These are phyloP conservation scores for Blastobotrys peoriensis DNA, from an alignment of 805 yeast species.

Conservation along the genomic window DNA sequence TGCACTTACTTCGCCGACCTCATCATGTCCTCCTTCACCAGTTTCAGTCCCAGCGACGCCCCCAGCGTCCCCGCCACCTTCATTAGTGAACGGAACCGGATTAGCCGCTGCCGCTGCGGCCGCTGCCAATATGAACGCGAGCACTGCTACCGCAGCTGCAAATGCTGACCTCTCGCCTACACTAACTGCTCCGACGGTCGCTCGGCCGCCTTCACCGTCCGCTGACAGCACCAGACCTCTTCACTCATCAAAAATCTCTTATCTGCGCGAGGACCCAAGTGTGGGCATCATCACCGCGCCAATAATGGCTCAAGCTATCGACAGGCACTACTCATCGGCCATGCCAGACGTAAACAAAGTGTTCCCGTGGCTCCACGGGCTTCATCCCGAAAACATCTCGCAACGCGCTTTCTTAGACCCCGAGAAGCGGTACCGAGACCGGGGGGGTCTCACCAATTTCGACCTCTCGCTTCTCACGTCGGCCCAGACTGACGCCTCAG, in stretches of 20 bases:
- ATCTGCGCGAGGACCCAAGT: conserved; percentile 1
- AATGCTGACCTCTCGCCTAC: not conserved
- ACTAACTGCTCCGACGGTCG: not conserved
- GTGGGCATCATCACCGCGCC: conserved; percentile 13
- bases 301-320: conserved; percentile 21
- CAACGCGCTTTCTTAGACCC: conserved; percentile 43
- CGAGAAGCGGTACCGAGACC: conserved; percentile 20
- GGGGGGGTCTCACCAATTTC: conserved; percentile 22
- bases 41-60: not conserved
- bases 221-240: not conserved
- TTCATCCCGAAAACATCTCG: conserved; percentile 50
- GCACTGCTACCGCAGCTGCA: not conserved
- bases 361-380: conserved; percentile 91
- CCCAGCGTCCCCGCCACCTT: not conserved
- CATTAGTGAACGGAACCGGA: not conserved
- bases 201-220: not conserved
- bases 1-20: not conserved
- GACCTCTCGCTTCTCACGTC: conserved; percentile 18
- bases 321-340: conserved; percentile 25
- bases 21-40: not conserved
- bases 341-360: conserved; percentile 61
- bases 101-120: not conserved
- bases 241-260: not conserved
- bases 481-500: conserved; percentile 19
- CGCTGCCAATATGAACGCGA: not conserved